These are phyloP conservation scores for Senna siamea DNA, from an alignment of 306 rosid genomes.

Conservation along the genomic window DNA sequence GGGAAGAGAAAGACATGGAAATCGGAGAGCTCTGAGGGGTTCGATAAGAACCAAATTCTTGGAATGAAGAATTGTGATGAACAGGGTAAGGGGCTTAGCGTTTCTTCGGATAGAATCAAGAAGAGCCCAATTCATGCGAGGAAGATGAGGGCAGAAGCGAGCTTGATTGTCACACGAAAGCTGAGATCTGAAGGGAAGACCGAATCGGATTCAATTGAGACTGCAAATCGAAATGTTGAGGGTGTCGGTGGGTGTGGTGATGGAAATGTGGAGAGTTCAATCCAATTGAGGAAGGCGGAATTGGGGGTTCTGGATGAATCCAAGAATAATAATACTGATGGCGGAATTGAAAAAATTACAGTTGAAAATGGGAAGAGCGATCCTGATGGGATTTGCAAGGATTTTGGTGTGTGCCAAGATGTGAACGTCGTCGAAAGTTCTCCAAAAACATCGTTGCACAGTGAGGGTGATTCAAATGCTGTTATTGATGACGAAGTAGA, in stretches of 20 bases:
- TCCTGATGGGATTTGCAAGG: slow-evolving; percentile 54
- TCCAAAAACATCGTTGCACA: no score
- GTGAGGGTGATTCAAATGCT: slow-evolving; percentile 30
- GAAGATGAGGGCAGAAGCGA: slow-evolving; percentile 43
- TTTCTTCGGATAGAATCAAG: slow-evolving; percentile 52
- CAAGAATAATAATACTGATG: background rate
- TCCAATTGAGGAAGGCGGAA: no score
- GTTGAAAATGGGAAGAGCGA: no score
- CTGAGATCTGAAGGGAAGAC: slow-evolving; percentile 47
- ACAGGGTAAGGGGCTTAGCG: slow-evolving; percentile 43
- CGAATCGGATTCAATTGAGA: slow-evolving; percentile 41
- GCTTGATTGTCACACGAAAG: slow-evolving; percentile 52
- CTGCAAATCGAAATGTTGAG: background rate
- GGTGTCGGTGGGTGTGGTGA: slow-evolving; percentile 16
- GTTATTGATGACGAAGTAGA: slow-evolving; percentile 38
- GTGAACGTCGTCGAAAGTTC: no score
- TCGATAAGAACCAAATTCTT: slow-evolving; percentile 50
- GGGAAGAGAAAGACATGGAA: slow-evolving; percentile 82
- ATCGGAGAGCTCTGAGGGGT: slow-evolving; percentile 51
- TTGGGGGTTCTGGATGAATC: slow-evolving; percentile 27
- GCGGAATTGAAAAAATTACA: slow-evolving; percentile 44
- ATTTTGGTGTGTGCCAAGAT: slow-evolving; percentile 59
- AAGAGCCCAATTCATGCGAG: slow-evolving; percentile 52
- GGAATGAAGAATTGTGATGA: slow-evolving; percentile 39
- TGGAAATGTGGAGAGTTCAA: slow-evolving; percentile 21